Percentiles rank a stretch among this genome's conserved stretches.
Evolutionary conservation across 352 stramenopile species (phyloP).

Genomic region (Globisporangium irregulare): DNA sequence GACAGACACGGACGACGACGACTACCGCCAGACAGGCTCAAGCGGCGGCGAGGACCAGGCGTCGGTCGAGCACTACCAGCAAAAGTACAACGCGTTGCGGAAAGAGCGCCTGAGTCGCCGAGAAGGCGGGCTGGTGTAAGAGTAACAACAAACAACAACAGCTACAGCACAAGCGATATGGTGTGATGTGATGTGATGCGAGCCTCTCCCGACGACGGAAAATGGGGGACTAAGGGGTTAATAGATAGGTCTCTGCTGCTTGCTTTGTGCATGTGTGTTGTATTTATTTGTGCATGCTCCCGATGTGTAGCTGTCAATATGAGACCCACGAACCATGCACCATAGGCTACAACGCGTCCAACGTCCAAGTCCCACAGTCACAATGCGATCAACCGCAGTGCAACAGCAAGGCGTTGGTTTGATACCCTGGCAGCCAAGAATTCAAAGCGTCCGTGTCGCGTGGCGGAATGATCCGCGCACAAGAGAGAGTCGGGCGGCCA

Average conservation of each 20-base stretch:
- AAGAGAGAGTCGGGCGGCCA: neutral
- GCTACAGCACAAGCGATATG: neutral
- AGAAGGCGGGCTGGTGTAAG: constrained; percentile 54
- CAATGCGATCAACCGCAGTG: neutral
- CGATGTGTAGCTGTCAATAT: neutral
- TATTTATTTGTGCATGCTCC: neutral
- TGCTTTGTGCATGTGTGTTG: neutral
- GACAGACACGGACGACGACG: constrained; percentile 57
- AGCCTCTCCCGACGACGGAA: neutral
- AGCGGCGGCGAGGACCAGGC: constrained; percentile 30
- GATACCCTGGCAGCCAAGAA: neutral
- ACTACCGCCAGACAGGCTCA: constrained; percentile 26
- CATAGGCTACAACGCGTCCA: neutral
- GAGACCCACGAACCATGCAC: neutral
- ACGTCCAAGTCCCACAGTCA: neutral
- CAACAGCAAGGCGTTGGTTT: neutral
- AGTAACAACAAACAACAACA: constrained; percentile 4
- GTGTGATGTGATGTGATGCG: neutral
- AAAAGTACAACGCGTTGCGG: constrained; percentile 46
- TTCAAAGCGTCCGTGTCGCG: neutral
- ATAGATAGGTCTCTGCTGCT: constrained; percentile 7
- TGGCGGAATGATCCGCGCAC: neutral
- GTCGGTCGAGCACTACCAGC: constrained; percentile 49
- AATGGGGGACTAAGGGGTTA: neutral
- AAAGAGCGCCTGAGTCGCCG: constrained; percentile 50